Conservation (phyloP, 2,329 filamentous ascomycete genomes). For the Chrysoporthe puriensis region DNA sequence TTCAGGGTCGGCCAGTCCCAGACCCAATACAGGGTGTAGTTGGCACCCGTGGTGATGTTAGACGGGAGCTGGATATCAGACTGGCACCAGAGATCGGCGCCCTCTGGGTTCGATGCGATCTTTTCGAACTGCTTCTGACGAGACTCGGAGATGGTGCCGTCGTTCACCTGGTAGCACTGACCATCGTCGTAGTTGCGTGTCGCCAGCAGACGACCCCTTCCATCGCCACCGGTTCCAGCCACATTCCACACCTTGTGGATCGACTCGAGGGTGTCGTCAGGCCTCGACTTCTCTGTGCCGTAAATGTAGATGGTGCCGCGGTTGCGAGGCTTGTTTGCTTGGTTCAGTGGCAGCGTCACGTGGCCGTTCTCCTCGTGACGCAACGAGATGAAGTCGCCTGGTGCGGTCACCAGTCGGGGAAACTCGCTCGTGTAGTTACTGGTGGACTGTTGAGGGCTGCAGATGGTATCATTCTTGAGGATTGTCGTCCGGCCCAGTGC, state of each 20-base stretch:
- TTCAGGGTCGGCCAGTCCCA: conserved; percentile 84
- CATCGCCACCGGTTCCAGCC: conserved; percentile 80
- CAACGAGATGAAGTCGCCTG: conserved; percentile 68
- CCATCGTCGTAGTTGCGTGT: conserved; percentile 87
- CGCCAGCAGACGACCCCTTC: conserved; percentile 74
- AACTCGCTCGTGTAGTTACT: conserved; percentile 59
- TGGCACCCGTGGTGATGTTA: conserved; percentile 62
- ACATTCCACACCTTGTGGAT: conserved; percentile 79
- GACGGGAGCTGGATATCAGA: conserved; percentile 76
- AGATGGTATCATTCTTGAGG: conserved; percentile 55
- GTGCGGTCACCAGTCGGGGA: conserved; percentile 62
- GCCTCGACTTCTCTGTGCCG: conserved; percentile 64
- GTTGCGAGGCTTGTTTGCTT: conserved; percentile 63
- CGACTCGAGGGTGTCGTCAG: conserved; percentile 41
- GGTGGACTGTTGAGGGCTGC: conserved; percentile 65
- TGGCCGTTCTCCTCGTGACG: conserved; percentile 78
- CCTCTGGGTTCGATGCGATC: conserved; percentile 53
- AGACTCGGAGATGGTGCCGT: conserved; percentile 56
- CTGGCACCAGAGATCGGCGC: conserved; percentile 75
- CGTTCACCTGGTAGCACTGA: conserved; percentile 82
- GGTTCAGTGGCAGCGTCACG: conserved; percentile 62
- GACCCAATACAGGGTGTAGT: conserved; percentile 90
- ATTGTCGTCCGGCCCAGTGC: conserved; percentile 38
- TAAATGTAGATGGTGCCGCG: conserved; percentile 77
- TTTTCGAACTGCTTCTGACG: conserved; percentile 62